Evolutionary conservation across 2,329 filamentous ascomycete genomes (phyloP).

Genomic region (Fusarium haematococcum): DNA sequence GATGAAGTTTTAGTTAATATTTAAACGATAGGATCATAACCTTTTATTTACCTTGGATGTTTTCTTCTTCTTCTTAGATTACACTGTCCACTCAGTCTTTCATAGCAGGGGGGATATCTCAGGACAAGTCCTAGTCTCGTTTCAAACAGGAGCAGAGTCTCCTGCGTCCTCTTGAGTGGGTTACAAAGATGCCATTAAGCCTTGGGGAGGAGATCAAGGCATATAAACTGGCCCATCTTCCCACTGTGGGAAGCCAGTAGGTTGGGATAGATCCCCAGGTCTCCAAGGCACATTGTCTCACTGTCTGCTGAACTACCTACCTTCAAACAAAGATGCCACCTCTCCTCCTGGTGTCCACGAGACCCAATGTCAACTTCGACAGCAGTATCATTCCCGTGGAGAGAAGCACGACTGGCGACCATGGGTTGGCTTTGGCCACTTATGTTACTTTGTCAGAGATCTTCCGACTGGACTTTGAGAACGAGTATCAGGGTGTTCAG

Average conservation of each 20-base stretch:
- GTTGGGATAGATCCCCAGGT: background rate
- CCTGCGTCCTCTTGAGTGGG: background rate
- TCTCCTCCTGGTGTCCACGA: background rate
- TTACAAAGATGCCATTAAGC: background rate
- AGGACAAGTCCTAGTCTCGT: too few species aligned
- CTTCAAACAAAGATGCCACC: background rate
- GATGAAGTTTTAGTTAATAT: too few species aligned
- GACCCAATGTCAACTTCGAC: background rate
- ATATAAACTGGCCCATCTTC: background rate
- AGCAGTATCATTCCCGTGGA: background rate
- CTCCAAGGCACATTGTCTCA: background rate
- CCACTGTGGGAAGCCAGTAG: background rate
- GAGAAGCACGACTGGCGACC: background rate
- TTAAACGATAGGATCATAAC: too few species aligned
- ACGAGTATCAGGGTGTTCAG: too few species aligned
- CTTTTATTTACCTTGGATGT: too few species aligned
- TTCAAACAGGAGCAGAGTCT: background rate
- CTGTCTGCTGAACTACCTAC: too few species aligned
- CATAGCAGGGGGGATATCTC: too few species aligned
- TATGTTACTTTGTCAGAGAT: too few species aligned
- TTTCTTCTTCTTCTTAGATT: too few species aligned
- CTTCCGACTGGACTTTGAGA: too few species aligned
- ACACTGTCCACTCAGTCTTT: too few species aligned
- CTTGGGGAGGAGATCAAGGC: background rate
- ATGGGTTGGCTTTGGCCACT: too few species aligned